These are phyloP conservation scores for Chrysoporthe cubensis DNA, from an alignment of 2,329 filamentous ascomycete species.

Conservation along the genomic window DNA sequence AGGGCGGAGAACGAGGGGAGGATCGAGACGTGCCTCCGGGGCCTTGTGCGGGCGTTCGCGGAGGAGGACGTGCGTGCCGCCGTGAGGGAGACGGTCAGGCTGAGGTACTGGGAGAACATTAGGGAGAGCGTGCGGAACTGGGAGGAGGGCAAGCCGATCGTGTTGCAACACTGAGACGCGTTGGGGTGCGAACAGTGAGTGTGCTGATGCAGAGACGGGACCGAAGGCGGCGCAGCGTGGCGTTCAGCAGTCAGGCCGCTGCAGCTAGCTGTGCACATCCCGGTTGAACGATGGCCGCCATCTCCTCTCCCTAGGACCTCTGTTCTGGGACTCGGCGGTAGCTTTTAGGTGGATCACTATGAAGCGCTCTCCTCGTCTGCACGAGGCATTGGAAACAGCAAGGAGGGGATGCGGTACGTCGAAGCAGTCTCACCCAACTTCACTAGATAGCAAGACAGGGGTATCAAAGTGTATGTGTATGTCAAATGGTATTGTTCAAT, in stretches of 20 bases:
- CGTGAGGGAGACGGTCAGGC: slow-evolving; percentile 70
- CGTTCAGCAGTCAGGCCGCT: not conserved
- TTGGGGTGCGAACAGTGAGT: not conserved
- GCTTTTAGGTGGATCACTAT: too few species aligned
- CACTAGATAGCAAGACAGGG: not conserved
- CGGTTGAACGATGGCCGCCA: not conserved
- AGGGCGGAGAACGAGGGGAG: slow-evolving; percentile 69
- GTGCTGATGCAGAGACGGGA: not conserved
- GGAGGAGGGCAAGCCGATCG: slow-evolving; percentile 73
- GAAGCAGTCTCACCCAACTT: not conserved
- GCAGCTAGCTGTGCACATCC: not conserved
- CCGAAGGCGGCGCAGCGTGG: not conserved
- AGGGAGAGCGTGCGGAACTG: slow-evolving; percentile 78
- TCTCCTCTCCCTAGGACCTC: not conserved
- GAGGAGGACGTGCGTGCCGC: slow-evolving; percentile 68
- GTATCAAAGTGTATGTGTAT: not conserved
- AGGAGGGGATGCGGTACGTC: not conserved
- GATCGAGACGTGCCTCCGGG: slow-evolving; percentile 64
- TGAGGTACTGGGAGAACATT: slow-evolving; percentile 92
- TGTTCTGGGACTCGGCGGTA: too few species aligned
- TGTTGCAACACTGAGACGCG: slow-evolving; percentile 53
- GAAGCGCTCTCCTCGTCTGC: not conserved
- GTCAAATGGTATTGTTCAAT: slow-evolving; percentile 8
- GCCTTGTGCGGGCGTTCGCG: slow-evolving; percentile 68
- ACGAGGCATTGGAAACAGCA: not conserved